These are phyloP conservation scores for Phoenix dactylifera DNA, from an alignment of 176 grass and related monocot genomes.

Conservation along the genomic window DNA sequence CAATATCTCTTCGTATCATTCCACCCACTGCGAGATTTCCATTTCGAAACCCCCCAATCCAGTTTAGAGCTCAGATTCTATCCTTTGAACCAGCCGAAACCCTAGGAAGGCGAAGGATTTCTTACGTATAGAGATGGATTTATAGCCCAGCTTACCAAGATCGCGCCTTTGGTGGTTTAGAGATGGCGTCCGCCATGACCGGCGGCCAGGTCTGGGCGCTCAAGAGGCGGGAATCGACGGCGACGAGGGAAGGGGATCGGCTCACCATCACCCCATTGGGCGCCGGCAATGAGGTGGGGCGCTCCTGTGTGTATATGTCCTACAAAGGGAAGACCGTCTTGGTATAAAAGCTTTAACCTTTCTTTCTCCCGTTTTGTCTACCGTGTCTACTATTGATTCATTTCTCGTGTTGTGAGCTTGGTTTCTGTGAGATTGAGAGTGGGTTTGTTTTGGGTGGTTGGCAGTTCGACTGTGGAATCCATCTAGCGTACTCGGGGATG, in stretches of 20 bases:
- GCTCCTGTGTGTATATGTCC: slow-evolving; percentile 95
- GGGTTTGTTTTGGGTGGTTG: not conserved
- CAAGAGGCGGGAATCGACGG: slow-evolving; percentile 10
- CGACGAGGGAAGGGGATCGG: slow-evolving; percentile 53
- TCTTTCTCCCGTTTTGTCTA: not conserved
- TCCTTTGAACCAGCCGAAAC: too few relatives aligned
- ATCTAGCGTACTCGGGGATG: slow-evolving; percentile 85
- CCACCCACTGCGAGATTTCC: too few relatives aligned
- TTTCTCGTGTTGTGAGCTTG: too few relatives aligned
- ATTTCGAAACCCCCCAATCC: too few relatives aligned
- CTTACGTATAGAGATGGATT: too few relatives aligned
- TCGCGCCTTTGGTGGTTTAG: not conserved
- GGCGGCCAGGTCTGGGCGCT: not conserved
- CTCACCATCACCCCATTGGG: slow-evolving; percentile 68
- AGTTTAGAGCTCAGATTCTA: too few relatives aligned
- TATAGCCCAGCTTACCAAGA: too few relatives aligned
- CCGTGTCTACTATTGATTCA: too few relatives aligned
- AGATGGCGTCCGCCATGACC: slow-evolving; percentile 25
- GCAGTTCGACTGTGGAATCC: slow-evolving; percentile 95
- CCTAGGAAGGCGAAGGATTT: too few relatives aligned
- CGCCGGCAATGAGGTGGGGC: slow-evolving; percentile 88
- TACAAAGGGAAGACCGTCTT: slow-evolving; percentile 87
- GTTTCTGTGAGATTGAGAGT: too few relatives aligned
- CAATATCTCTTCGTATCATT: too few relatives aligned
- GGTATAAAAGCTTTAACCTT: slow-evolving; percentile 14